Percentiles rank a stretch among this genome's conserved stretches.
Conservation (phyloP, 2,329 filamentous ascomycete species). For the Fusarium humuli region DNA sequence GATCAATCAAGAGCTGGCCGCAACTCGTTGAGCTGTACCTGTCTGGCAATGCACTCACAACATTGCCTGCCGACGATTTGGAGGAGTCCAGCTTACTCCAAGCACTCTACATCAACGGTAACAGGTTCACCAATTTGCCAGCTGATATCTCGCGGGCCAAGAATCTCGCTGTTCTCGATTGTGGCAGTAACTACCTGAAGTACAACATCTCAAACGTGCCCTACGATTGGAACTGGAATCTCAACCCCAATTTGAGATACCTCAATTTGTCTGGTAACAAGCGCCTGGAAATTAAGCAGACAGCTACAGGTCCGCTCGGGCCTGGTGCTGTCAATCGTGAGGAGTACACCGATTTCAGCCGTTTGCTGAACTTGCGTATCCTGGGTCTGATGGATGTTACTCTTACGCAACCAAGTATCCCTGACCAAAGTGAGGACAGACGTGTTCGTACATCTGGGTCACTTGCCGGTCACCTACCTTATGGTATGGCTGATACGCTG, state of each 20-base stretch:
- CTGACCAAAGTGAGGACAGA: slow-evolving; percentile 93
- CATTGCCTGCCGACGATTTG: slow-evolving; percentile 90
- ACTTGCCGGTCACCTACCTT: slow-evolving; percentile 87
- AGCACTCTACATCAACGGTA: slow-evolving; percentile 94
- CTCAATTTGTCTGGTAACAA: slow-evolving; percentile 98
- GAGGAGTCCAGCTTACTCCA: slow-evolving; percentile 90
- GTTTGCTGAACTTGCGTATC: slow-evolving; percentile 83
- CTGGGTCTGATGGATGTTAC: slow-evolving; percentile 98
- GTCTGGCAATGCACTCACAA: slow-evolving; percentile 93
- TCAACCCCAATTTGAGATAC: slow-evolving; percentile 94
- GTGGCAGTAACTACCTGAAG: slow-evolving; percentile 93
- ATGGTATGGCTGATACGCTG: slow-evolving; percentile 97
- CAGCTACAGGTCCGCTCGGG: slow-evolving; percentile 60
- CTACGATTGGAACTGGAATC: slow-evolving; percentile 99
- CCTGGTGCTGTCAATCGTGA: slow-evolving; percentile 68
- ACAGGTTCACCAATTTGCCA: slow-evolving; percentile 96
- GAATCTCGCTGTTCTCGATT: slow-evolving; percentile 91
- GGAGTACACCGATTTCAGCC: slow-evolving; percentile 87
- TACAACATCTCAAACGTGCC: slow-evolving; percentile 99
- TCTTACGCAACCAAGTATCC: slow-evolving; percentile 89
- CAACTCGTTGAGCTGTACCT: slow-evolving; percentile 92
- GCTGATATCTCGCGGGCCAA: slow-evolving; percentile 95
- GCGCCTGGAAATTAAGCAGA: slow-evolving; percentile 87
- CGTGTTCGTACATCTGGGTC: slow-evolving; percentile 98
- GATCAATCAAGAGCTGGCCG: slow-evolving; percentile 89